Percentiles rank a stretch among this genome's conserved stretches.
Evolutionary conservation across 768 basidiomycete species (phyloP).

Genomic region (Artomyces pyxidatus): DNA sequence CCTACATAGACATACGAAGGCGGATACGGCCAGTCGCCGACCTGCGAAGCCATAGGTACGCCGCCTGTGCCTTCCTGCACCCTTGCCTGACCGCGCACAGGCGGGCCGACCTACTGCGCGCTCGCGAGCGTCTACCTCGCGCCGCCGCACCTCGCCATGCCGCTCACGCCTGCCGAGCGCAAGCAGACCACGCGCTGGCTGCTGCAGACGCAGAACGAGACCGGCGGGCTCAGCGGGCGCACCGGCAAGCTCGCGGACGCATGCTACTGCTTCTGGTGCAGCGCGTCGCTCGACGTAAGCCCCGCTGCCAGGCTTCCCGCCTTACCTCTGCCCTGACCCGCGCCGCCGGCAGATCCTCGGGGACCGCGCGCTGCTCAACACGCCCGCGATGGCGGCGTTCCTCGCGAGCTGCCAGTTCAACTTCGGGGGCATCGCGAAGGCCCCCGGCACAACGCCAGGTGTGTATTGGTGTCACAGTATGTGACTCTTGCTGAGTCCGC

Average conservation of each 20-base stretch:
- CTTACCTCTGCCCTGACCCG: not conserved
- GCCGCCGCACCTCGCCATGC: conserved; percentile 18
- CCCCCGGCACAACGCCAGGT: conserved; percentile 77
- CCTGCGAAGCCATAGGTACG: conserved; percentile 79
- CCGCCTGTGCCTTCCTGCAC: not conserved
- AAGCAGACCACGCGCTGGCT: conserved; percentile 69
- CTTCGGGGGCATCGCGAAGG: conserved; percentile 84
- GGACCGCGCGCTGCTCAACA: conserved; percentile 47
- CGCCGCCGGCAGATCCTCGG: conserved; percentile 58
- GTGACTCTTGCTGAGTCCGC: conserved; percentile 1
- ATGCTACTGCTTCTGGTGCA: conserved; percentile 97
- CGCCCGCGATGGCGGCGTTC: conserved; percentile 48
- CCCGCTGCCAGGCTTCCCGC: not conserved
- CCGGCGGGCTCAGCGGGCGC: conserved; percentile 82
- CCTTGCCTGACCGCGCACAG: conserved; percentile 29
- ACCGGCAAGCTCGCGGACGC: conserved; percentile 85
- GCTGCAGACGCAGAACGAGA: conserved; percentile 49
- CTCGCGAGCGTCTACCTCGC: conserved; percentile 64
- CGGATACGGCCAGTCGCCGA: conserved; percentile 79
- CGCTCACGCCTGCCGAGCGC: conserved; percentile 32
- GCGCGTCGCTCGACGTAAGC: conserved; percentile 67
- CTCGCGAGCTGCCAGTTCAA: conserved; percentile 76
- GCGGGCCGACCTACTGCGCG: conserved; percentile 91
- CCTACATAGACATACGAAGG: conserved; percentile 77
- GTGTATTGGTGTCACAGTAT: conserved; percentile 9